phyloP scores from a whole-genome alignment of 2,329 filamentous ascomycete species.

The Colletotrichum tropicicola region DNA sequence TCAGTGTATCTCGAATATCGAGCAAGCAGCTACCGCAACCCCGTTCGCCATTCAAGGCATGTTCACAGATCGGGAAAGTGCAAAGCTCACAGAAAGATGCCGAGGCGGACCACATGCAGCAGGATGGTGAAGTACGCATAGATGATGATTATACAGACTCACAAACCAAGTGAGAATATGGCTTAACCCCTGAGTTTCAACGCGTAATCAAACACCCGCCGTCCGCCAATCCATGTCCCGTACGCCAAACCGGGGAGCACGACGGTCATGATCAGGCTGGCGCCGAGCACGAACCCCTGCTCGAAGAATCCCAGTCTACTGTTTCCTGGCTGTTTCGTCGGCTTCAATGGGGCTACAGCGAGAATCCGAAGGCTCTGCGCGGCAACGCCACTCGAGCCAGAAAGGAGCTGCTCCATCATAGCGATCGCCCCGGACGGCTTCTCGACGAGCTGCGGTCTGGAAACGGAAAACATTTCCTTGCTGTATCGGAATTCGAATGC shows the following conservation, averaged over 20 bases:
- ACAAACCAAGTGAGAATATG: too few relatives aligned
- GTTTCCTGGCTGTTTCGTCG: slow-evolving; percentile 20
- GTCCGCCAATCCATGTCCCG: slow-evolving; percentile 25
- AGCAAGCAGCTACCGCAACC: too few relatives aligned
- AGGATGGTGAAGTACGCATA: not conserved
- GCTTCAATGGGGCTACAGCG: slow-evolving; percentile 7
- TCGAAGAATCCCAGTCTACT: slow-evolving; percentile 25
- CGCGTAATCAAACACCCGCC: slow-evolving; percentile 20
- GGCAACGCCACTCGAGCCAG: not conserved
- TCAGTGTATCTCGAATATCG: too few relatives aligned
- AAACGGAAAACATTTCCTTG: slow-evolving; percentile 24
- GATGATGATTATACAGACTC: too few relatives aligned
- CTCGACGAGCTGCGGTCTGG: slow-evolving; percentile 20
- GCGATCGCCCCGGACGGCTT: not conserved
- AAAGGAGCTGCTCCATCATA: slow-evolving; percentile 17
- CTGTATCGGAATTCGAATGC: slow-evolving; percentile 15
- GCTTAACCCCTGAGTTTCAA: slow-evolving; percentile 1
- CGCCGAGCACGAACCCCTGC: slow-evolving; percentile 19
- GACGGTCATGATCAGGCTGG: slow-evolving; percentile 21
- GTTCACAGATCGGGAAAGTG: too few relatives aligned
- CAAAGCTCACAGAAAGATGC: too few relatives aligned
- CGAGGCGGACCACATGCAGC: too few relatives aligned
- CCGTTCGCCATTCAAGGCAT: too few relatives aligned
- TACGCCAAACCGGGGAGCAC: slow-evolving; percentile 20
- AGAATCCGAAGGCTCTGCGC: not conserved